These are phyloP conservation scores for Triangularia verruculosa DNA, from an alignment of 2,329 filamentous ascomycete genomes.

Conservation along the genomic window DNA sequence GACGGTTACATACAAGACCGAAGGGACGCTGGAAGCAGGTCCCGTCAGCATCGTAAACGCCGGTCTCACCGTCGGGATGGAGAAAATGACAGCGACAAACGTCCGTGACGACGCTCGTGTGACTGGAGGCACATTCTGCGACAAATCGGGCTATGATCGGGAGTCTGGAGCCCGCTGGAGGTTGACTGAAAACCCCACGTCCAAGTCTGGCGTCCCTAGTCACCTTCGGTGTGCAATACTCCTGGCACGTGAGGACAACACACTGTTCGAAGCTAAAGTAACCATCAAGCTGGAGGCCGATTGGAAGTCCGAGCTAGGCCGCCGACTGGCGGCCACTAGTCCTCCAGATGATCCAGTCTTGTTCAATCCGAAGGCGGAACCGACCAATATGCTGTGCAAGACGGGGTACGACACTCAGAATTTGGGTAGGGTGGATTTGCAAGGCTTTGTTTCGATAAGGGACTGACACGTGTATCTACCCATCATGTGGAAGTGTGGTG, in stretches of 20 bases:
- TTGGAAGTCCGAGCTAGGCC: conserved; percentile 10
- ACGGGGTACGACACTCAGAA: conserved; percentile 11
- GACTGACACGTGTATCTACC: not conserved
- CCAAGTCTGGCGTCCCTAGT: conserved; percentile 16
- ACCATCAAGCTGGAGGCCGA: conserved; percentile 15
- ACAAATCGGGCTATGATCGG: conserved; percentile 10
- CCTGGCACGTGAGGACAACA: conserved; percentile 41
- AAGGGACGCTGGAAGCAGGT: not conserved
- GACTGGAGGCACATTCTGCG: conserved; percentile 2
- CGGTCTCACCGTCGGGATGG: conserved; percentile 2
- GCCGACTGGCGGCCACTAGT: conserved; percentile 3
- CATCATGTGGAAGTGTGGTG: not conserved
- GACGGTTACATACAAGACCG: not conserved
- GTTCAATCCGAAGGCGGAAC: conserved; percentile 12
- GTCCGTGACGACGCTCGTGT: conserved; percentile 13
- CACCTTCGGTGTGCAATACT: conserved; percentile 13
- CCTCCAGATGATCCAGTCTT: conserved; percentile 16
- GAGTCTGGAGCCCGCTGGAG: conserved; percentile 9
- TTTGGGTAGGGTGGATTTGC: conserved; percentile 9
- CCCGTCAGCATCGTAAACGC: conserved; percentile 5
- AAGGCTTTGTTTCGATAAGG: conserved; percentile 6
- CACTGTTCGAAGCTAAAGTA: conserved; percentile 40
- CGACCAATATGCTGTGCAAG: conserved; percentile 14
- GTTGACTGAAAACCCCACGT: conserved; percentile 9
- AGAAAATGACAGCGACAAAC: conserved; percentile 10